A percentile compares a stretch with the other conserved stretches of the same genome.
These are phyloP conservation scores for Paratinospora sagittata DNA, from an alignment of 164 flowering plant species.

Conservation along the genomic window DNA sequence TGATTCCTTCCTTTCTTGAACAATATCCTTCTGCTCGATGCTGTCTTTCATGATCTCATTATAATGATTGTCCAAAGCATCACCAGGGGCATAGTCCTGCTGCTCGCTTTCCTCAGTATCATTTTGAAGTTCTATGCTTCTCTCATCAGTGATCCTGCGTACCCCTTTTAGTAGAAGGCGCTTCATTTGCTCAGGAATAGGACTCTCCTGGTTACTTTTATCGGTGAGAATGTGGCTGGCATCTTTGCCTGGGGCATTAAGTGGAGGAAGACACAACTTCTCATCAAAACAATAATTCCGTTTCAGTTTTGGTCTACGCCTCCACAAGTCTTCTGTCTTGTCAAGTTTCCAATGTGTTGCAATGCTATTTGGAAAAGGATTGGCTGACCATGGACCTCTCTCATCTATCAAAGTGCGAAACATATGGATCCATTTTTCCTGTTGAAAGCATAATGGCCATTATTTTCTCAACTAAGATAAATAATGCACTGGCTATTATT, in stretches of 20 bases:
- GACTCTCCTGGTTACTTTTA: slow-evolving; percentile 46
- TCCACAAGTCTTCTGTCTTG: slow-evolving; percentile 89
- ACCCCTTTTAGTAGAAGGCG: slow-evolving; percentile 77
- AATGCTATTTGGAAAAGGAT: slow-evolving; percentile 71
- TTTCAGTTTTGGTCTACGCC: slow-evolving; percentile 82
- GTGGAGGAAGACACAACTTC: slow-evolving; percentile 63
- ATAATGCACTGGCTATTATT: neutral
- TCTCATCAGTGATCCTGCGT: slow-evolving; percentile 68
- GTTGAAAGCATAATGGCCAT: slow-evolving; percentile 15
- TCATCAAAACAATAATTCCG: slow-evolving; percentile 90
- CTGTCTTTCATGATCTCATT: slow-evolving; percentile 37
- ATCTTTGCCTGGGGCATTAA: slow-evolving; percentile 30
- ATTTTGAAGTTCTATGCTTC: slow-evolving; percentile 47
- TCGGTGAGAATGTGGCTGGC: slow-evolving; percentile 27
- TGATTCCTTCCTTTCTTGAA: slow-evolving; percentile 51
- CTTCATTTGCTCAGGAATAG: slow-evolving; percentile 84
- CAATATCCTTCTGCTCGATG: slow-evolving; percentile 37
- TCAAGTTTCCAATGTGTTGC: slow-evolving; percentile 92
- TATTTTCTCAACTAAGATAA: neutral
- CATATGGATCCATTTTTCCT: slow-evolving; percentile 94
- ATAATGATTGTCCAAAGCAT: slow-evolving; percentile 29
- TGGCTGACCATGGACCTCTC: slow-evolving; percentile 99
- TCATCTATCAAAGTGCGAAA: slow-evolving; percentile 91
- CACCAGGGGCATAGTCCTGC: slow-evolving; percentile 26
- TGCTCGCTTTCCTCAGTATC: slow-evolving; percentile 35